Conservation (phyloP, 805 yeast genomes). For the Pichia rugopelliculosa region DNA sequence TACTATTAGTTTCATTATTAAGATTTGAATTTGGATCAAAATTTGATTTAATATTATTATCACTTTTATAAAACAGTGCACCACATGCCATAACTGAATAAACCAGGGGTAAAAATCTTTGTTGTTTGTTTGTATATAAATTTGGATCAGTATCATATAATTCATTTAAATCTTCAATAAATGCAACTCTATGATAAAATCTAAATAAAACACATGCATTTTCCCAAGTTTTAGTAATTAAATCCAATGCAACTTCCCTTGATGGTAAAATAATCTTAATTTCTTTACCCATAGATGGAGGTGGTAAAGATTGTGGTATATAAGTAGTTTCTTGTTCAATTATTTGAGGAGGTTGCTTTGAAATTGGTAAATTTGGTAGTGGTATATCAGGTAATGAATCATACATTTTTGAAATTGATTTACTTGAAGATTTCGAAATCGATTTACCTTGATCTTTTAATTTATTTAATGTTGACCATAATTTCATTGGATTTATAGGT, state of each 20-base stretch:
- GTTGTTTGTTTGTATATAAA: constrained; percentile 64
- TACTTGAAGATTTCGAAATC: constrained; percentile 15
- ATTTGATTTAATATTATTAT: constrained; percentile 26
- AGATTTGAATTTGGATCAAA: not conserved
- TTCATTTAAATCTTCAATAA: constrained; percentile 65
- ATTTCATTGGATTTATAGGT: constrained; percentile 28
- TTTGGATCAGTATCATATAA: constrained; percentile 71
- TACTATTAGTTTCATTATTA: constrained; percentile 7
- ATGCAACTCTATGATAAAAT: constrained; percentile 79
- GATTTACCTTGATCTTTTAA: constrained; percentile 19
- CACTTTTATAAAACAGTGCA: constrained; percentile 59
- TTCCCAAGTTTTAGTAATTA: constrained; percentile 74
- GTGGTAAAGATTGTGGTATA: not conserved
- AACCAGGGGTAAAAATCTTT: constrained; percentile 67
- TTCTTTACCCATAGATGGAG: constrained; percentile 31
- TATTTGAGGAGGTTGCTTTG: constrained; percentile 14
- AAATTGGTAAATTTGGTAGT: constrained; percentile 21
- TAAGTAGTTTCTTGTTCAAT: not conserved
- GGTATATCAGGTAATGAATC: constrained; percentile 27
- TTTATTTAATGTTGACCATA: constrained; percentile 24
- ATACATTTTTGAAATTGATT: constrained; percentile 22
- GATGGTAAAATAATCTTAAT: constrained; percentile 68
- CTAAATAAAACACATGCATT: constrained; percentile 80
- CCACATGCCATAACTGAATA: constrained; percentile 90
- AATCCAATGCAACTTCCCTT: constrained; percentile 59